These are phyloP conservation scores for Fusarium caatingaense DNA, from an alignment of 2,329 filamentous ascomycete species.

Conservation along the genomic window DNA sequence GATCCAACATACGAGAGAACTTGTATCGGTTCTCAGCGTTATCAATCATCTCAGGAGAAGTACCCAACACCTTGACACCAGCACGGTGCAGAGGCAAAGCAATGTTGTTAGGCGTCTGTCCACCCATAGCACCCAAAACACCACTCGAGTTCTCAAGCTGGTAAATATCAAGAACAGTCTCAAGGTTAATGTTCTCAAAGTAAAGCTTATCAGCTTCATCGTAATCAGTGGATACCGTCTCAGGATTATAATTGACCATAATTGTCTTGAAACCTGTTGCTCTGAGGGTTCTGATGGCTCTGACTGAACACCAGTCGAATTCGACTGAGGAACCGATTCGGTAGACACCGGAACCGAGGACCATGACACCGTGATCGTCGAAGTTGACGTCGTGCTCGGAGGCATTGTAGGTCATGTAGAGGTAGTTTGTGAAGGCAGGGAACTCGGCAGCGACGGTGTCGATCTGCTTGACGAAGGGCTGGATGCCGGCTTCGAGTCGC, in stretches of 20 bases:
- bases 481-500: constrained; percentile 86
- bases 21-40: constrained; percentile 98
- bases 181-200: constrained; percentile 94
- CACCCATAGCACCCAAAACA: constrained; percentile 94
- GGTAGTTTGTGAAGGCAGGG: constrained; percentile 92
- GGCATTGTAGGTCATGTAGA: constrained; percentile 96
- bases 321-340: constrained; percentile 97
- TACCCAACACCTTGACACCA: constrained; percentile 93
- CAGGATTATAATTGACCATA: constrained; percentile 95
- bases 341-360: constrained; percentile 95
- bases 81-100: constrained; percentile 87
- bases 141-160: constrained; percentile 84
- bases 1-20: constrained; percentile 97
- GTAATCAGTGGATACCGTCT: constrained; percentile 90
- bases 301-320: constrained; percentile 98
- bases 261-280: constrained; percentile 90
- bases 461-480: constrained; percentile 95
- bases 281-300: constrained; percentile 90
- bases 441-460: constrained; percentile 98
- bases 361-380: constrained; percentile 93
- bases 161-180: constrained; percentile 94
- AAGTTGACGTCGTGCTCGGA: constrained; percentile 86
- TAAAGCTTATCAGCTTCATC: constrained; percentile 95
- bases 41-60: constrained; percentile 99
- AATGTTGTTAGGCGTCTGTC: constrained; percentile 98